These are phyloP conservation scores for Rhizophora apiculata DNA, from an alignment of 345 rosid genomes.

Conservation along the genomic window DNA sequence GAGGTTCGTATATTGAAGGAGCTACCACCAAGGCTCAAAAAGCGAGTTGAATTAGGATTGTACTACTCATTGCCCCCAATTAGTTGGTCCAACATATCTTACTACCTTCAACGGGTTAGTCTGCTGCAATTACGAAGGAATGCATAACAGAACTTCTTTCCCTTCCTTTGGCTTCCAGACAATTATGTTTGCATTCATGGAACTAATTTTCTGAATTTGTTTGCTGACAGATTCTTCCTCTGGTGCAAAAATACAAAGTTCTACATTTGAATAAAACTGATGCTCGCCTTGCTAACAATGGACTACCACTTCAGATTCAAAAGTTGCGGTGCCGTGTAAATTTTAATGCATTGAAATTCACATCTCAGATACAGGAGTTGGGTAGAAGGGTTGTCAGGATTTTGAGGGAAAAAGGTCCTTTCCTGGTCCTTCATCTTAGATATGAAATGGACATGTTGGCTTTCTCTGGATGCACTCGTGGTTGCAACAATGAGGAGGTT, in stretches of 20 bases:
- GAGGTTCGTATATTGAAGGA: constrained; percentile 86
- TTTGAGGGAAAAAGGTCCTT: constrained; percentile 80
- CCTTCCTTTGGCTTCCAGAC: neutral
- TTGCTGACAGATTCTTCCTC: constrained; percentile 78
- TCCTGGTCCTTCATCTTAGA: constrained; percentile 86
- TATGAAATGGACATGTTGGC: constrained; percentile 99
- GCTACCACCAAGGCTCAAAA: constrained; percentile 78
- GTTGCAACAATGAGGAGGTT: constrained; percentile 74
- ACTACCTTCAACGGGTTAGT: constrained; percentile 71
- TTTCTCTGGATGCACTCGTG: constrained; percentile 92
- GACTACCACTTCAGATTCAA: constrained; percentile 72
- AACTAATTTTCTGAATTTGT: constrained; percentile 15
- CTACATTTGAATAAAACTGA: constrained; percentile 85
- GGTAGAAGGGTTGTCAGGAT: constrained; percentile 67
- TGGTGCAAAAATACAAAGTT: constrained; percentile 75
- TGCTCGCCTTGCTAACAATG: constrained; percentile 87
- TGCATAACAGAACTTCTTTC: constrained; percentile 1
- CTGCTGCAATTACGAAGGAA: neutral
- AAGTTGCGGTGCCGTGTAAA: constrained; percentile 89
- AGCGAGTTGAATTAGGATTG: constrained; percentile 64
- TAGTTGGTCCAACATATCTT: constrained; percentile 92
- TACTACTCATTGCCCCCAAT: constrained; percentile 69
- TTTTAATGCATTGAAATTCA: constrained; percentile 73
- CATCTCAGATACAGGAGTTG: constrained; percentile 74
- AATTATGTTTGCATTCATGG: neutral